Conservation (phyloP, 208 protist species). For the Paratrypanosoma confusum region DNA sequence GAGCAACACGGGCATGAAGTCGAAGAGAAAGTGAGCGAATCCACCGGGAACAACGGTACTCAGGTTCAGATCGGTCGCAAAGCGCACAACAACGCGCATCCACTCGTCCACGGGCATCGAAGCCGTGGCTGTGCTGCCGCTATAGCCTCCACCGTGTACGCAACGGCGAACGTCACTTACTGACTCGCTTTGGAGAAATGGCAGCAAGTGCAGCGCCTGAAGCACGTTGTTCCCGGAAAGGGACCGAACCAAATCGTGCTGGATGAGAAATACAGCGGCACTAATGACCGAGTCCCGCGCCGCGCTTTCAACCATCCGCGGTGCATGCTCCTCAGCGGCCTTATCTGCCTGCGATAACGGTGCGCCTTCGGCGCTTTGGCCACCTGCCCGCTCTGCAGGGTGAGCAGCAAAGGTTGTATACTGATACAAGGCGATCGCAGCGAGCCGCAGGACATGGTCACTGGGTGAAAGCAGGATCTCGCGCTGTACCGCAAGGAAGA, state of each 20-base stretch:
- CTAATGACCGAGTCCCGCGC: constrained; percentile 1
- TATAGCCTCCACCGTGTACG: neutral
- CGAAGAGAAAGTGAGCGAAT: constrained; percentile 21
- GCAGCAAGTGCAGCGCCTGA: constrained; percentile 20
- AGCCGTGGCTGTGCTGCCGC: neutral
- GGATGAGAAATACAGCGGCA: constrained; percentile 3
- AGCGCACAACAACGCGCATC: constrained; percentile 1
- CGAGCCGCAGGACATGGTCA: constrained; percentile 28
- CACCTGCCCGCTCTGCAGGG: neutral
- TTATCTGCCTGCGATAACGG: no score
- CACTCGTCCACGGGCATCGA: neutral
- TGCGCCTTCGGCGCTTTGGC: neutral
- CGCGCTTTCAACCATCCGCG: no score
- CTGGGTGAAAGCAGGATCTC: constrained; percentile 1
- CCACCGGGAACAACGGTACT: constrained; percentile 14
- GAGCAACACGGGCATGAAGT: constrained; percentile 10
- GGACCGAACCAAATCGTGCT: constrained; percentile 1
- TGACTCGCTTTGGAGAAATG: constrained; percentile 2
- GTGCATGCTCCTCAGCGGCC: no score
- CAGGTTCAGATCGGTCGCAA: constrained; percentile 7
- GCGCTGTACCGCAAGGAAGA: constrained; percentile 21
- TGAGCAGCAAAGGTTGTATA: constrained; percentile 6
- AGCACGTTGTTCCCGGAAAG: constrained; percentile 14
- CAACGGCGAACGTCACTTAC: neutral
- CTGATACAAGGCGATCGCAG: constrained; percentile 35